These are phyloP conservation scores for Sclerotinia glacialis DNA, from an alignment of 2,329 filamentous ascomycete genomes.

Conservation along the genomic window DNA sequence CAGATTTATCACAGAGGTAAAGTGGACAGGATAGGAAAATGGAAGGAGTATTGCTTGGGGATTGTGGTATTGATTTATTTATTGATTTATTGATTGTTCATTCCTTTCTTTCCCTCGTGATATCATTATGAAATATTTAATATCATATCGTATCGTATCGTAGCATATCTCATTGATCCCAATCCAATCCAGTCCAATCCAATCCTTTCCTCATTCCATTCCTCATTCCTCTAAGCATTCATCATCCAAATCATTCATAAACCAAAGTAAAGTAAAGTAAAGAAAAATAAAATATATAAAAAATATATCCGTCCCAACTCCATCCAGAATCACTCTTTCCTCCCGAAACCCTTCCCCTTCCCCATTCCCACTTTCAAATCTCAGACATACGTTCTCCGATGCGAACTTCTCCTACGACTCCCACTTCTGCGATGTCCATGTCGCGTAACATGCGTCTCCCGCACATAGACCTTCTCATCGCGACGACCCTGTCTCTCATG, in stretches of 20 bases:
- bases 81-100: too few relatives aligned
- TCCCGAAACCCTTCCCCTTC: not conserved
- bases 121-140: not conserved
- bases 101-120: too few relatives aligned
- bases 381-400: conserved; percentile 39
- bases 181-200: not conserved
- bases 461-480: conserved; percentile 32
- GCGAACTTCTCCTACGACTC: conserved; percentile 35
- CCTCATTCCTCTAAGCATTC: not conserved
- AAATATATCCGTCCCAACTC: not conserved
- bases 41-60: not conserved
- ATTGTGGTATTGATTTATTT: not conserved
- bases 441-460: conserved; percentile 35
- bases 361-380: not conserved
- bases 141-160: not conserved
- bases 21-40: not conserved
- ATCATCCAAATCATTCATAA: not conserved
- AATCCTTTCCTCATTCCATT: not conserved
- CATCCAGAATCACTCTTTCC: not conserved
- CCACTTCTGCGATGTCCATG: conserved; percentile 37
- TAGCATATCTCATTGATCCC: not conserved
- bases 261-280: too few relatives aligned
- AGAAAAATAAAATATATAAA: not conserved
- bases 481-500: conserved; percentile 4
- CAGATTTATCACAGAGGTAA: not conserved